A percentile compares a stretch with the other conserved stretches of the same genome.
Evolutionary conservation across 345 rosid species (phyloP).

Genomic region (Sonneratia caseolaris): DNA sequence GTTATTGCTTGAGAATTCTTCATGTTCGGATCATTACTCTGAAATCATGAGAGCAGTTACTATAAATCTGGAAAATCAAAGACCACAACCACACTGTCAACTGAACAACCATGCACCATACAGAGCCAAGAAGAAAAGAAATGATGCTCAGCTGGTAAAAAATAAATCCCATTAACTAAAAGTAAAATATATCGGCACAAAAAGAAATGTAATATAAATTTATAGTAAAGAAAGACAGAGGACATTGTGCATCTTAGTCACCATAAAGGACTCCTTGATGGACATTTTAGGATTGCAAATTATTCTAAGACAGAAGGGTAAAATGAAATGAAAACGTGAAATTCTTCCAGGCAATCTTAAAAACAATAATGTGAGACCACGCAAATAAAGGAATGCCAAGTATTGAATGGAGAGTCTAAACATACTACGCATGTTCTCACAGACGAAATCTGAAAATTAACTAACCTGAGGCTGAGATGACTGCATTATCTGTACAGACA

Average conservation of each 20-base stretch:
- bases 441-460: background rate
- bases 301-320: background rate
- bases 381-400: background rate
- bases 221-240: background rate
- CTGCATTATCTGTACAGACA: conserved; percentile 87
- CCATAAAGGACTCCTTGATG: background rate
- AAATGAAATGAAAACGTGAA: background rate
- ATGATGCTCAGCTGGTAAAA: background rate
- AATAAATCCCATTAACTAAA: background rate
- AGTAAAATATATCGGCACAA: background rate
- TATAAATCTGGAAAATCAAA: background rate
- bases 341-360: background rate
- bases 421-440: background rate
- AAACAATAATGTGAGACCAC: background rate
- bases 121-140: background rate
- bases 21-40: conserved; percentile 81
- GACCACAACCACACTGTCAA: background rate
- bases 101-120: background rate
- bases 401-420: background rate
- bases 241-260: background rate
- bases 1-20: conserved; percentile 82
- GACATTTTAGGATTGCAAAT: background rate
- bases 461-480: conserved; percentile 82
- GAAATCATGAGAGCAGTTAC: conserved; percentile 11
- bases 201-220: background rate